Base-by-base conservation (phyloP, 2,329 filamentous ascomycete genomes). In the Ilyonectria destructans region DNA sequence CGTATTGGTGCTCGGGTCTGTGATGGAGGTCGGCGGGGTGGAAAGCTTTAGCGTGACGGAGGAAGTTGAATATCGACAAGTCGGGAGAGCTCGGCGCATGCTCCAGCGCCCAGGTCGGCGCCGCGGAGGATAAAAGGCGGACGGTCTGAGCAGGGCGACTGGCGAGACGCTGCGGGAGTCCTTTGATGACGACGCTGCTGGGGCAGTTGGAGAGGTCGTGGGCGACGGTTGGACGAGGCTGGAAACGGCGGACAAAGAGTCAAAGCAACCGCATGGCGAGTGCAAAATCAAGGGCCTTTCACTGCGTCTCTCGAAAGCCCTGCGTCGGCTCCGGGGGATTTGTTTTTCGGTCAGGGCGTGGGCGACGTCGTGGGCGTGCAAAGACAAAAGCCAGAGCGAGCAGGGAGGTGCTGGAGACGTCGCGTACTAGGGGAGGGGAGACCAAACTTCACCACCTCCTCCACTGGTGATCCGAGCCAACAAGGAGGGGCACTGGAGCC, bases 231-330 rank as follows among this genome's bases (percentile, higher is more conserved):
- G 74, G 72, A 64, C 73, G 69, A 74, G 70, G 69, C 69, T 77
- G 71, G 68, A 70, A 58, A 59, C 68, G 69, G 66, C 69, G 70
- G 65, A 56, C 63, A 64, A 65, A 52, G 45, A 76, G 73, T 79
- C 77, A 80, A 66, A 71, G 67, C 43, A 73, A 66, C 70, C 66
- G 71, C 78, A 80, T 80, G 58, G 54, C 69, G 69, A 49, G 64
- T 15, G 43, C 46, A 59, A 60, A 63, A 65, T 23, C 45, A 58
- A 65, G 65, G 62, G 31, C 43, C 26, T 33, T 56, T 37, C 26
- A 15, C 51, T n/a, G 23, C 49, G 46, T 60, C 48, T 62, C 46
- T 55, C 12, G 45, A 65, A 58, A 66, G 45, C 54, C 62, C 43
- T 69, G 52, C 65, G 66, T 57, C 62, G 51, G 54, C 69, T 48